Evolutionary conservation across 2,329 filamentous ascomycete species (phyloP).

Genomic region (Blastomyces parvus): DNA sequence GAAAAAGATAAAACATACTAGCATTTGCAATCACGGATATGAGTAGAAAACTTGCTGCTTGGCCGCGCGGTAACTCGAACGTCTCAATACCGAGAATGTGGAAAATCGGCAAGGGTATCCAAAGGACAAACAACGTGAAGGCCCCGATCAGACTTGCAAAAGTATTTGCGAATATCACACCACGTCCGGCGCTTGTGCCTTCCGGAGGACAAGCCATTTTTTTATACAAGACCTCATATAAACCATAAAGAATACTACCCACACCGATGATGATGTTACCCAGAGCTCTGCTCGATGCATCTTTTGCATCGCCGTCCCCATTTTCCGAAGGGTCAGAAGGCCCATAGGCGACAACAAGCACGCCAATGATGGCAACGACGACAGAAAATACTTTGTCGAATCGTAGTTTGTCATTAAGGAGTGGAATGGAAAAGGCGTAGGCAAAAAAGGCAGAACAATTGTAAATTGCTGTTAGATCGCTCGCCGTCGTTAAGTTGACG

Average conservation of each 20-base stretch:
- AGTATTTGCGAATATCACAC: slow-evolving; percentile 89
- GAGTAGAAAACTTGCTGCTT: slow-evolving; percentile 68
- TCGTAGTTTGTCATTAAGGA: slow-evolving; percentile 75
- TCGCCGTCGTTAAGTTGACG: slow-evolving; percentile 84
- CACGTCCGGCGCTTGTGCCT: slow-evolving; percentile 71
- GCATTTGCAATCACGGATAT: slow-evolving; percentile 81
- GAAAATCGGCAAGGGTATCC: slow-evolving; percentile 81
- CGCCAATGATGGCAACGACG: slow-evolving; percentile 73
- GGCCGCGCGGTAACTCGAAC: slow-evolving; percentile 71
- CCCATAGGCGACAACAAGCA: slow-evolving; percentile 91
- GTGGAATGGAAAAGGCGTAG: slow-evolving; percentile 87
- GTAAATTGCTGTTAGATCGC: slow-evolving; percentile 94
- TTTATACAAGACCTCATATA: slow-evolving; percentile 98
- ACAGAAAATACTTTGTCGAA: slow-evolving; percentile 81
- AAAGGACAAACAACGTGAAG: slow-evolving; percentile 80
- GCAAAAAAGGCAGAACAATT: slow-evolving; percentile 99
- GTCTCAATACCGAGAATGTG: slow-evolving; percentile 68
- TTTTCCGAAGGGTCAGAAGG: slow-evolving; percentile 52
- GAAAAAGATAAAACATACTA: slow-evolving; percentile 38
- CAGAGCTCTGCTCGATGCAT: slow-evolving; percentile 58
- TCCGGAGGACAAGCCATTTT: slow-evolving; percentile 85
- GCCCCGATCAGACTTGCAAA: slow-evolving; percentile 79
- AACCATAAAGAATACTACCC: slow-evolving; percentile 84
- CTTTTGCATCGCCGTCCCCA: slow-evolving; percentile 31
- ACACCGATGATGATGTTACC: slow-evolving; percentile 89